Percentiles rank a stretch among this genome's conserved stretches.
These are phyloP conservation scores for Amoeboaphelidium protococcarum DNA, from an alignment of 371 early-diverging fungal species.

Conservation along the genomic window DNA sequence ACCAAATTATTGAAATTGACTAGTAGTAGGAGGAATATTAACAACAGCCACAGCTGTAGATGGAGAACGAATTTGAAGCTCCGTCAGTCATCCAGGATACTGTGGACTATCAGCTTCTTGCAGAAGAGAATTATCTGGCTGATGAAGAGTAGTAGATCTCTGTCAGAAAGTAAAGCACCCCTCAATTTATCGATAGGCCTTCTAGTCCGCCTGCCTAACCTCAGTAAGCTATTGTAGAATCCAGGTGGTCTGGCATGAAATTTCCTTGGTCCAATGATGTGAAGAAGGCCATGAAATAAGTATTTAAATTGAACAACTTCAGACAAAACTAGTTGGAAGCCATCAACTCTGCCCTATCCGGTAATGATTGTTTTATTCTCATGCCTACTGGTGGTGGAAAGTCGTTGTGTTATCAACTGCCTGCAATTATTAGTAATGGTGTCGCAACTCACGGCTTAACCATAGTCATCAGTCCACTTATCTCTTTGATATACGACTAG, in stretches of 20 bases:
- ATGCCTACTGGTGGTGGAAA: constrained; percentile 99
- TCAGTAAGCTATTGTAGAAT: too few species aligned
- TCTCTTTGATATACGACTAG: constrained; percentile 96
- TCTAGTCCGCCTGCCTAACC: too few species aligned
- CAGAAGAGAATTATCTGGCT: too few species aligned
- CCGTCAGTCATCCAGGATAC: too few species aligned
- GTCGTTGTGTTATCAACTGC: constrained; percentile 91
- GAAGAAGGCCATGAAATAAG: constrained; percentile 28
- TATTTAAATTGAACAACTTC: constrained; percentile 56
- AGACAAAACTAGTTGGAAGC: constrained; percentile 79
- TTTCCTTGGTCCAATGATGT: constrained; percentile 58
- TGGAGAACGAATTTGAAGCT: too few species aligned
- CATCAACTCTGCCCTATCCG: constrained; percentile 62
- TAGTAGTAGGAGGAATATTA: too few species aligned
- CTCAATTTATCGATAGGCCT: too few species aligned
- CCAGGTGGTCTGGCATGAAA: background rate
- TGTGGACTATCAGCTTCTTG: too few species aligned
- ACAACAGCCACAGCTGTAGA: too few species aligned
- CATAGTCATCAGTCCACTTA: constrained; percentile 83
- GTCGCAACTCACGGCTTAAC: constrained; percentile 40
- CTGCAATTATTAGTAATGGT: constrained; percentile 34
- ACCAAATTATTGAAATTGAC: too few species aligned
- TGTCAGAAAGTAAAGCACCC: too few species aligned
- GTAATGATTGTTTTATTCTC: constrained; percentile 85
- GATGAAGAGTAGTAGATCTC: too few species aligned